Conservation (phyloP, 345 rosid species). For the Adansonia digitata region DNA sequence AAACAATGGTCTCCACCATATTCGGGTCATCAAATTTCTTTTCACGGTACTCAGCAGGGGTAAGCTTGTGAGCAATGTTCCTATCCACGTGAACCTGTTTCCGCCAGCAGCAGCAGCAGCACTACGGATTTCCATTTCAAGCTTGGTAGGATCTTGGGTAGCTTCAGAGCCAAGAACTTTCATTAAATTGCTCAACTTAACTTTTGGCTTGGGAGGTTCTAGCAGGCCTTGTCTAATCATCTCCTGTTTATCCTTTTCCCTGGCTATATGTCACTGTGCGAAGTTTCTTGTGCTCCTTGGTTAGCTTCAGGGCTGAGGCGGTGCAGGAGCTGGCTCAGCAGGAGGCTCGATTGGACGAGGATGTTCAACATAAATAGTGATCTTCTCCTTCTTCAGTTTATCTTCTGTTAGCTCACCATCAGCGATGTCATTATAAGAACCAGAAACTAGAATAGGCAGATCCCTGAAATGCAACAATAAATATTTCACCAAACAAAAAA, state of each 20-base stretch:
- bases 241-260: conserved; percentile 91
- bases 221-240: conserved; percentile 94
- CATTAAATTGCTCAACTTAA: conserved; percentile 95
- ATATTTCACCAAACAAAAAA: background rate
- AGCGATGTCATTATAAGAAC: conserved; percentile 52
- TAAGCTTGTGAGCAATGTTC: conserved; percentile 84
- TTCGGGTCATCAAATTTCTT: conserved; percentile 83
- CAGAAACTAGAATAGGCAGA: conserved; percentile 43
- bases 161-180: conserved; percentile 95
- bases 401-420: conserved; percentile 33
- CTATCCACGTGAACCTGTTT: conserved; percentile 98
- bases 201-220: conserved; percentile 90
- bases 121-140: conserved; percentile 83
- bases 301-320: conserved; percentile 92
- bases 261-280: conserved; percentile 86
- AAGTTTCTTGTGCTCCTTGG: conserved; percentile 96
- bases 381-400: conserved; percentile 64
- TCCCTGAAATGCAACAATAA: conserved; percentile 51
- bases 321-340: conserved; percentile 91
- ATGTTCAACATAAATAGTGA: conserved; percentile 78
- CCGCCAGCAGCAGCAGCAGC: conserved; percentile 97
- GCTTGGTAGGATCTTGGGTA: conserved; percentile 95
- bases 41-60: conserved; percentile 89
- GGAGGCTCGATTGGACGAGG: conserved; percentile 95
- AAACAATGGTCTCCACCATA: conserved; percentile 65